Evolutionary conservation across 352 stramenopile species (phyloP), one percentile per base, ranked within the genome.

Genomic region (Phytopythium montanum): DNA sequence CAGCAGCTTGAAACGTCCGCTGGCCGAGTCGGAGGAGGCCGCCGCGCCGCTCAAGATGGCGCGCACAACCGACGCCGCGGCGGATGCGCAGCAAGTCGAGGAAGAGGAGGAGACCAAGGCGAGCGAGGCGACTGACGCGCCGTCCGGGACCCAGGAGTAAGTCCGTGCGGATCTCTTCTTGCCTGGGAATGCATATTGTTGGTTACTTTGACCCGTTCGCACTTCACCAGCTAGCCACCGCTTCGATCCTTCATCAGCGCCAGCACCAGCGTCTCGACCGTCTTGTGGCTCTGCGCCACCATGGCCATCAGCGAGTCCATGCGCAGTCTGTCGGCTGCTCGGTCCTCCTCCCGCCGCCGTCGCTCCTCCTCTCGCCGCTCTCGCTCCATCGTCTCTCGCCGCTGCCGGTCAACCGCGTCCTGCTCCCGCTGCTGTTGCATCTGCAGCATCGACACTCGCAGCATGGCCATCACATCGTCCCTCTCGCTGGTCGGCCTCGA

Each of bases 351-450:
- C 10, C 51, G 36, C 33, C 51, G 28, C 13, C 21, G 51, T 4
- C 51, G 51, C 31, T 56, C 33, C 18, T 56, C 51, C 31, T 56
- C 51, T 2, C 51, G 19, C 12, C 51, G n/a, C 31, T 9, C 51
- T 12, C 33, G 51, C 13, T 45, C 51, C 51, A 46, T 10, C 31
- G 31, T 33, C 13, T 56, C 51, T 46, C 51, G 21, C 13, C 51
- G 51, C 13, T 33, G 51, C n/a, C 51, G 51, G 33, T 56, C 51
- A 6, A 33, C 51, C 21, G 51, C 51, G 51, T 56, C 51, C 33
- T 56, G 51, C 33, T 56, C 51, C 33, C 51, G 51, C 51, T 56
- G 51, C n/a, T 56, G 51, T 33, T 56, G 51, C 51, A 46, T 45
- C 14, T 41, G 31, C n/a, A 56, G 51, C 51, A 56, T 41, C 19